Evolutionary conservation across 768 basidiomycete species (phyloP), one percentile per base, ranked within the genome.

Genomic region (Russula sp.): DNA sequence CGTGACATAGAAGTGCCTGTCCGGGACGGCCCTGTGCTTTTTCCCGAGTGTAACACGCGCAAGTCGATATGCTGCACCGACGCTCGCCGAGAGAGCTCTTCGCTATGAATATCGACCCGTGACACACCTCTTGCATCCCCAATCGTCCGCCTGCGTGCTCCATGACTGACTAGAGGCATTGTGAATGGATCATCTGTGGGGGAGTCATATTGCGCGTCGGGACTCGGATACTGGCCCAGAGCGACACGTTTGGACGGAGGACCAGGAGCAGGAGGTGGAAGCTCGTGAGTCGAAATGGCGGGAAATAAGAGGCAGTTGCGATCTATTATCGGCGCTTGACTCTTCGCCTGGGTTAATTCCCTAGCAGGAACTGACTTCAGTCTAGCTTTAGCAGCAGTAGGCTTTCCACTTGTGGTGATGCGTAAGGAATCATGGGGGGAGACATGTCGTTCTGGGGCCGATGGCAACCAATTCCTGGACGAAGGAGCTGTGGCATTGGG

Each of bases 11-110:
- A 20, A 13, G 56, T 42, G 39, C 50, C 61, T 6, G 39, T 50
- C 3, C 57, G 59, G 20, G 55, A 55, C 6, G 45, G 53, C 32
- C 31, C 52, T 13, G 27, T 31, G 42, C 62, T 49, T 48, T 47
- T 58, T 31, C 51, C 27, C 4, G 52, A 53, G 31, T 49, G 57
- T 55, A 63, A 44, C 27, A 34, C 47, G 9, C 62, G 62, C 31
- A 63, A 55, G 47, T 63, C 55, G 37, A 63, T 40, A 45, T 59
- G 62, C 5, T 63, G 62, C 39, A 63, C 62, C n/a, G 57, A 59
- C 39, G 52, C 54, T 39, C 54, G 50, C 45, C 51, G 51, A 51
- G 16, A 5, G 4, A 35, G 50, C 7, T 53, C 20, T 14, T 18
- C 22, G 34, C 13, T 53, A 10, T 14, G n/a, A 53, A 34, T 5